Conservation (phyloP, 2,329 filamentous ascomycete species). For the Cordyceps cicadae region DNA sequence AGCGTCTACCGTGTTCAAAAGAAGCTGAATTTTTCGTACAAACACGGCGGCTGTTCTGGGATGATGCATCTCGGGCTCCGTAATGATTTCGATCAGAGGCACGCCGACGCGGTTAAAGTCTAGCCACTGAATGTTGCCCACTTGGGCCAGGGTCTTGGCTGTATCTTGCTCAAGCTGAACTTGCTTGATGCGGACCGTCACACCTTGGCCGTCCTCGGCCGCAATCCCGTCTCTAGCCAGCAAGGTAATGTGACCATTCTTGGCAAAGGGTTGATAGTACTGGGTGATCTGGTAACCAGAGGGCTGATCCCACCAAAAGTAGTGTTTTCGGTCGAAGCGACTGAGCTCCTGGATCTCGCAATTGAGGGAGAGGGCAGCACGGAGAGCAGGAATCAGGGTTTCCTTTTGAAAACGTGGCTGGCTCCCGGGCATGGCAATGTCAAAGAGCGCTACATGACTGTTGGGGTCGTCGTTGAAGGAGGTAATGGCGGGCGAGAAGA, state of each 20-base stretch:
- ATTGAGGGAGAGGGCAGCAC: constrained; percentile 75
- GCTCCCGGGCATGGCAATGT: constrained; percentile 79
- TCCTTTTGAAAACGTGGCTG: constrained; percentile 80
- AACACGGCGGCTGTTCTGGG: constrained; percentile 80
- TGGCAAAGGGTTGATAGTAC: constrained; percentile 70
- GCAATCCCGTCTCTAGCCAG: constrained; percentile 71
- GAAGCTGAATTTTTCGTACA: constrained; percentile 77
- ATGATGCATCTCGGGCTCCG: constrained; percentile 77
- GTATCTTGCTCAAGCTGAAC: constrained; percentile 98
- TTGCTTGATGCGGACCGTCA: constrained; percentile 79
- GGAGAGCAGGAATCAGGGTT: constrained; percentile 78
- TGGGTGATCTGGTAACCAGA: constrained; percentile 97
- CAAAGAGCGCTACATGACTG: constrained; percentile 80
- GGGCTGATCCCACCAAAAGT: constrained; percentile 98
- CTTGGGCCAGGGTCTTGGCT: constrained; percentile 79
- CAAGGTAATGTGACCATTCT: constrained; percentile 64
- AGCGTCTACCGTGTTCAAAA: constrained; percentile 72
- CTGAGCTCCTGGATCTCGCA: constrained; percentile 71
- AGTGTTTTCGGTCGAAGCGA: constrained; percentile 92
- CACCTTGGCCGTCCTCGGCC: constrained; percentile 58
- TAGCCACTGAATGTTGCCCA: constrained; percentile 65
- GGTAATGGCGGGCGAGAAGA: constrained; percentile 70
- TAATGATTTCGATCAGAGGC: constrained; percentile 92
- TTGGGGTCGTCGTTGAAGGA: constrained; percentile 66
- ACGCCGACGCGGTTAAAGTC: constrained; percentile 92